Base-by-base conservation (phyloP, 116 monocot genomes). In the Cymodocea nodosa region DNA sequence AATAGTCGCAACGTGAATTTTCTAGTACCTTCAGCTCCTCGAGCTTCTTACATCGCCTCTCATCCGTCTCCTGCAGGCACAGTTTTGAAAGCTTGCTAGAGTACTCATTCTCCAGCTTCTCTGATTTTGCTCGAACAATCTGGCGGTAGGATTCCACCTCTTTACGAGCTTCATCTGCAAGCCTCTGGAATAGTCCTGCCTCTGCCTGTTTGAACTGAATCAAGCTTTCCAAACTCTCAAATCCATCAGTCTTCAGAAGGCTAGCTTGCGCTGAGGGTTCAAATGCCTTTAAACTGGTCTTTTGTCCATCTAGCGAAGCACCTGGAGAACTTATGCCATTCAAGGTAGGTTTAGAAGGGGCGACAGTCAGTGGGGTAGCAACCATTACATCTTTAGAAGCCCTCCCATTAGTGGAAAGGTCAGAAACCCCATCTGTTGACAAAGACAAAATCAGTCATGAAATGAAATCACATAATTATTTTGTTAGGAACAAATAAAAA, bases 31-130 rank as follows among this genome's bases (percentile, higher is more conserved):
- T 97, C 19, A 97, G 80, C 72, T 97, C 97, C 69, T 97, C 88
- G 4, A 87, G 72, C 78, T 85, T 97, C 82, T 81, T 85, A 57
- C 78, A 79, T 23, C 85, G 62, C 57, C 74, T 79, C 57, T 90
- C 91, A 78, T 97, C 87, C 1, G 85, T 78, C 76, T 97, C 97
- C 70, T 82, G 87, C 16, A 97, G 60, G 63, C 82, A 77, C 9
- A 97, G 80, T 39, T 77, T 82, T 2, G 85, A 78, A 10, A 85
- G 71, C 66, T 85, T 85, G 50, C 71, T 37, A 9, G 81, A 63
- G 25, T 97, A 87, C 51, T 97, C 91, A 76, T 87, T 88, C 63
- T 90, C 97, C 39, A 97, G 69, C 72, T 90, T 85, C 74, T 88
- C 74, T 9, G 73, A 18, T 18, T 81, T 85, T 22, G 74, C 72